phyloP scores from a whole-genome alignment of 1,284 basidiomycete species.

The Flammula alnicola region DNA sequence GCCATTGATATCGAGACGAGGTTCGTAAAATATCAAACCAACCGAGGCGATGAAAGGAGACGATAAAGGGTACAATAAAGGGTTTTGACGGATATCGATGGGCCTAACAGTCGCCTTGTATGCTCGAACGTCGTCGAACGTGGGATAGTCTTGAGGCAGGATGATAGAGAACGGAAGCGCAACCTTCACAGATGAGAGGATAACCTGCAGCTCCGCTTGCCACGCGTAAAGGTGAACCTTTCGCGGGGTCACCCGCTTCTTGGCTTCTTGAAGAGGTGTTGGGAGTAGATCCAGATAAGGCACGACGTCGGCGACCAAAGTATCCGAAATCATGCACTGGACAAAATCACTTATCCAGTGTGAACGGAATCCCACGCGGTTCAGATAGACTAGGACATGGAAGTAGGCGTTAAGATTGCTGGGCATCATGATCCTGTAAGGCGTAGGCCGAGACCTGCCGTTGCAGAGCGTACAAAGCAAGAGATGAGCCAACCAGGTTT shows the following conservation, averaged over 20 bases:
- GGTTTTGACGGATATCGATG: constrained; percentile 1
- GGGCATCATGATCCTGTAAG: constrained; percentile 31
- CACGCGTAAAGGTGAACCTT: constrained; percentile 36
- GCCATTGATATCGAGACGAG: too few relatives aligned
- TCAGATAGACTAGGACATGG: constrained; percentile 36
- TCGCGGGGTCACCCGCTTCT: constrained; percentile 12
- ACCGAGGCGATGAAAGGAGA: too few relatives aligned
- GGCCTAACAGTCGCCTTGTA: constrained; percentile 28
- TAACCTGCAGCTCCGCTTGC: constrained; percentile 36
- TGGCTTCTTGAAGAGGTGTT: constrained; percentile 27
- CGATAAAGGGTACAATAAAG: too few relatives aligned
- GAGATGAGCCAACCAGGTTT: constrained; percentile 36
- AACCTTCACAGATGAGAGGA: constrained; percentile 27
- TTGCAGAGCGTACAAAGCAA: constrained; percentile 35
- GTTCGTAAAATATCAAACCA: too few relatives aligned
- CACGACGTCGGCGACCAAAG: constrained; percentile 32
- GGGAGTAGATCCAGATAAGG: constrained; percentile 32
- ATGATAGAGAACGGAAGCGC: constrained; percentile 35
- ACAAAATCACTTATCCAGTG: constrained; percentile 43
- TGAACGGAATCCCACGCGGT: constrained; percentile 35
- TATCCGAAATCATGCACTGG: constrained; percentile 32
- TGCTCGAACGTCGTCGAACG: constrained; percentile 13
- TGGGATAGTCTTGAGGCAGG: constrained; percentile 25
- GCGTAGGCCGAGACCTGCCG: constrained; percentile 16
- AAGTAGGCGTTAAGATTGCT: constrained; percentile 38